These are phyloP conservation scores for Termitomyces sp. DNA, from an alignment of 768 basidiomycete species.

Conservation along the genomic window DNA sequence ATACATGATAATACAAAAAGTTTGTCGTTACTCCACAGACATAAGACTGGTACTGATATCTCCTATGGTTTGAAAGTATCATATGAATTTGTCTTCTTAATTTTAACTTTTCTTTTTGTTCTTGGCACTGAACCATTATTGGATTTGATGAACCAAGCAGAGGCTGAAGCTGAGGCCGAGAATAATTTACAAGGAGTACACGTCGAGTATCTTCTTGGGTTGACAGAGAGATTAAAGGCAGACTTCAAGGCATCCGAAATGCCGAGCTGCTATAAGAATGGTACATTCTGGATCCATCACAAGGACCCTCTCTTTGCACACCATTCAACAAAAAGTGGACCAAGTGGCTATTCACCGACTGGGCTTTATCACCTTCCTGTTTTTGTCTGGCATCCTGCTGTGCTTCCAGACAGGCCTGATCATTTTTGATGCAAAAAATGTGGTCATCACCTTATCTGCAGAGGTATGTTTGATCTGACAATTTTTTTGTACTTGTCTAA, in stretches of 20 bases:
- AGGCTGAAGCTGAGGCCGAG: not conserved
- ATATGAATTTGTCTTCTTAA: no score
- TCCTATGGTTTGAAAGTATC: no score
- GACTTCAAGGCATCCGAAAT: not conserved
- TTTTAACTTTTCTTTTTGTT: no score
- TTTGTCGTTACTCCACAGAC: no score
- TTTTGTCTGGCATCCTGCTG: slow-evolving; percentile 1
- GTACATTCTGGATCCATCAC: not conserved
- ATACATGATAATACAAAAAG: no score
- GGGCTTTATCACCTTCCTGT: slow-evolving; percentile 3
- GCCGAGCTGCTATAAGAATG: not conserved
- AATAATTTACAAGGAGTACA: not conserved
- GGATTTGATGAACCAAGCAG: no score
- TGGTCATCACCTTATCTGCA: not conserved
- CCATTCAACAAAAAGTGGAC: not conserved
- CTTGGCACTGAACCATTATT: no score
- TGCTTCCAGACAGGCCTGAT: not conserved
- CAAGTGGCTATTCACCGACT: not conserved
- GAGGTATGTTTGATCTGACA: not conserved
- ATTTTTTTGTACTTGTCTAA: no score
- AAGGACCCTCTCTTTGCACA: not conserved
- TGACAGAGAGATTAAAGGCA: not conserved
- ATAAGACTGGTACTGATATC: no score
- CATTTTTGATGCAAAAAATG: not conserved
- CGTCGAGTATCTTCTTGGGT: not conserved